Percentiles rank a stretch among this genome's conserved stretches.
Evolutionary conservation across 805 yeast genomes (phyloP).

Genomic region (Metschnikowia borealis): DNA sequence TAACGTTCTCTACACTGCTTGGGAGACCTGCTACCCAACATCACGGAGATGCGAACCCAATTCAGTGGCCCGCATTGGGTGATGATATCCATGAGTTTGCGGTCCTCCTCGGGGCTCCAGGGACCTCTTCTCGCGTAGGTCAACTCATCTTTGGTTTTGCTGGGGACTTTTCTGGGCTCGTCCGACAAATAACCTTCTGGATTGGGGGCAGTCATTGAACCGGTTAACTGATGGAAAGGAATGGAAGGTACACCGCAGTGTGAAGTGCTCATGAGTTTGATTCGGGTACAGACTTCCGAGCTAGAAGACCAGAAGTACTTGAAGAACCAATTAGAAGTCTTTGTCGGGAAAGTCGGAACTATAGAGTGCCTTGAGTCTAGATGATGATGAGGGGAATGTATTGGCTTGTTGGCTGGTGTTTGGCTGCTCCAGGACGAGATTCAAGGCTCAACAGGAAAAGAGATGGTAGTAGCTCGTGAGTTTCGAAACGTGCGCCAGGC

Average conservation of each 20-base stretch:
- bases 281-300: background rate
- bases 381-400: background rate
- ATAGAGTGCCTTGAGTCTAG: background rate
- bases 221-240: background rate
- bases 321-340: background rate
- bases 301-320: background rate
- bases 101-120: constrained; percentile 86
- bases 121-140: constrained; percentile 61
- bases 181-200: constrained; percentile 2
- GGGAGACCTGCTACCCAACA: constrained; percentile 74
- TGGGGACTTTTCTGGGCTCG: background rate
- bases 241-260: background rate
- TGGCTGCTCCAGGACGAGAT: background rate
- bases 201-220: background rate
- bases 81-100: constrained; percentile 64
- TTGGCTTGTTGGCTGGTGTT: background rate
- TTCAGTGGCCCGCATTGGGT: constrained; percentile 71
- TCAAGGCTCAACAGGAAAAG: background rate
- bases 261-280: background rate
- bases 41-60: constrained; percentile 83
- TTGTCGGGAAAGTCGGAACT: no score
- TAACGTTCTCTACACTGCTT: constrained; percentile 90
- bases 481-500: background rate
- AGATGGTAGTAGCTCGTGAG: background rate
- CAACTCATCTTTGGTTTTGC: constrained; percentile 6